Conservation (phyloP, 352 stramenopile species). For the Albugo laibachii region DNA sequence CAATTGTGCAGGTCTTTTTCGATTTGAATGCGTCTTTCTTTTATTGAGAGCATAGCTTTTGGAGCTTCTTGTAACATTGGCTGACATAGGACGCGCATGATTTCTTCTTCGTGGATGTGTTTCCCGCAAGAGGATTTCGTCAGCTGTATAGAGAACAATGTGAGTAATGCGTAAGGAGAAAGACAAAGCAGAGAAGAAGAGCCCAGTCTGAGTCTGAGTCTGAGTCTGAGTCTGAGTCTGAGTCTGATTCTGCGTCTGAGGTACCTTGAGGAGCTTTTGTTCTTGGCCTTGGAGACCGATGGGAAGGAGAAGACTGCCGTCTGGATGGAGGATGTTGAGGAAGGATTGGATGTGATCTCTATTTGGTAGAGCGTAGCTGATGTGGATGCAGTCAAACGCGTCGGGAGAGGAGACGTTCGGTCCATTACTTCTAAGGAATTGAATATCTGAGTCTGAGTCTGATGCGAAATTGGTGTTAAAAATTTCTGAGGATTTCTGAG, state of each 20-base stretch:
- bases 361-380: slow-evolving; percentile 57
- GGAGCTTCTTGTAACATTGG: slow-evolving; percentile 41
- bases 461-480: slow-evolving; percentile 10
- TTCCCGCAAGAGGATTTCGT: no score
- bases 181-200: no score
- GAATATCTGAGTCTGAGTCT: neutral
- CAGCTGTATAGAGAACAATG: neutral
- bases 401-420: slow-evolving; percentile 17
- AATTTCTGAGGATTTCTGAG: slow-evolving; percentile 29
- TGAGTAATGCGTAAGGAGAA: no score
- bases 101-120: slow-evolving; percentile 30
- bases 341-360: slow-evolving; percentile 54
- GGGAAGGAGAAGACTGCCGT: slow-evolving; percentile 44
- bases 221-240: no score
- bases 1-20: slow-evolving; percentile 37
- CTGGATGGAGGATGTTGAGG: slow-evolving; percentile 40
- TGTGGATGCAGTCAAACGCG: slow-evolving; percentile 41
- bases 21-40: slow-evolving; percentile 33
- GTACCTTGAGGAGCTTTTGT: slow-evolving; percentile 69
- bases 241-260: no score
- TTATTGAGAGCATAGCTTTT: neutral
- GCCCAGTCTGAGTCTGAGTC: no score
- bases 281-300: slow-evolving; percentile 31
- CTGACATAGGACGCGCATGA: slow-evolving; percentile 77
- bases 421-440: slow-evolving; percentile 8